These are phyloP conservation scores for Spergularia bocconei DNA, from an alignment of 148 eudicot genomes.

Conservation along the genomic window DNA sequence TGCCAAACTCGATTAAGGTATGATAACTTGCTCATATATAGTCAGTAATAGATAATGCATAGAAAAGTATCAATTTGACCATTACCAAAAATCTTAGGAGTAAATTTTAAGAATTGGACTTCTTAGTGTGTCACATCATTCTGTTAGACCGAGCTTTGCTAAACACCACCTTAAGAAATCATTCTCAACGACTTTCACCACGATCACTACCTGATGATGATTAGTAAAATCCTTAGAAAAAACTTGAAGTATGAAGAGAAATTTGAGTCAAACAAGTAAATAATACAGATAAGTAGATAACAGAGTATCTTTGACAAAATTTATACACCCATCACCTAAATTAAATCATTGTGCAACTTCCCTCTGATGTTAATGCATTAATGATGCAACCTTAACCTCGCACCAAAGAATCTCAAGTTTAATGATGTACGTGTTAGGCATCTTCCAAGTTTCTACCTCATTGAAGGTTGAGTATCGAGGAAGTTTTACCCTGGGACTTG, in stretches of 20 bases:
- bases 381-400: too few relatives aligned
- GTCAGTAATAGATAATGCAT: not conserved
- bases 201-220: not conserved
- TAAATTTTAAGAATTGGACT: not conserved
- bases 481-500: too few relatives aligned
- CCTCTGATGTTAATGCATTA: too few relatives aligned
- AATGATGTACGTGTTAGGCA: too few relatives aligned
- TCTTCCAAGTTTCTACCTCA: too few relatives aligned
- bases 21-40: not conserved
- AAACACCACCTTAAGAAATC: not conserved
- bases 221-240: not conserved
- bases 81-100: constrained; percentile 2
- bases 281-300: not conserved
- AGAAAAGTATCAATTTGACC: not conserved
- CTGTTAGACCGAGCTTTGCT: not conserved
- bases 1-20: constrained; percentile 3
- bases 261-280: not conserved
- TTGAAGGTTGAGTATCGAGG: too few relatives aligned
- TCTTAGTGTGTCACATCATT: not conserved
- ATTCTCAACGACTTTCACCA: not conserved
- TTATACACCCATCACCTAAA: not conserved
- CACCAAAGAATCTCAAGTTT: too few relatives aligned
- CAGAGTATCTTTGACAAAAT: not conserved
- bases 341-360: not conserved
- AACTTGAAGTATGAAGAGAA: too few relatives aligned